Evolutionary conservation across 2,329 filamentous ascomycete genomes (phyloP).

Genomic region (Rhexocercosporidium sp.): DNA sequence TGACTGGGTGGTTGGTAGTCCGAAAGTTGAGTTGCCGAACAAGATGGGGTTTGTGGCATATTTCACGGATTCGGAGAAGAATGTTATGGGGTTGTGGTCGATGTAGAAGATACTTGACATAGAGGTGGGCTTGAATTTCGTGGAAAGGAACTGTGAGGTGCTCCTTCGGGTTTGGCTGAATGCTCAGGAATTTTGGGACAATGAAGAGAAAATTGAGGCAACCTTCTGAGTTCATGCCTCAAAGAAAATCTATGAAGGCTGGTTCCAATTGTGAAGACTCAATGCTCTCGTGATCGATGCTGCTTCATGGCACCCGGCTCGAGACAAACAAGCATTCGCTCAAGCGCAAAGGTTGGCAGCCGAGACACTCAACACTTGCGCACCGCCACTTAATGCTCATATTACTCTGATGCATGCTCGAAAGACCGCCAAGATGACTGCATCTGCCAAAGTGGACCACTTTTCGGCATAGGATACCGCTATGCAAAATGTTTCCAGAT

Average conservation of each 20-base stretch:
- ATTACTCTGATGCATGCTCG: too few relatives aligned
- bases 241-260: not conserved
- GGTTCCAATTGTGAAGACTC: too few relatives aligned
- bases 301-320: too few relatives aligned
- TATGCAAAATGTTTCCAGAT: too few relatives aligned
- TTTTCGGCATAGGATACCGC: too few relatives aligned
- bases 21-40: slow-evolving; percentile 15
- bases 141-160: not conserved
- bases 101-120: not conserved
- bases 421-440: too few relatives aligned
- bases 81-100: slow-evolving; percentile 31
- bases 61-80: slow-evolving; percentile 28
- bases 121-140: not conserved
- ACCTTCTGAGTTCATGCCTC: not conserved
- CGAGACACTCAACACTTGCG: too few relatives aligned
- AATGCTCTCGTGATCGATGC: too few relatives aligned
- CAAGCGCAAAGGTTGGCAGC: too few relatives aligned
- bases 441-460: too few relatives aligned
- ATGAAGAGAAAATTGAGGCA: not conserved
- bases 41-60: slow-evolving; percentile 25
- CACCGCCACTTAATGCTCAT: too few relatives aligned
- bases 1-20: slow-evolving; percentile 2
- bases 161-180: not conserved
- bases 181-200: not conserved
- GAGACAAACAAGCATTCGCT: not conserved